Evolutionary conservation across 371 early-diverging fungal genomes (phyloP), one percentile per base, ranked within the genome.

Genomic region (Lichtheimia ornata): DNA sequence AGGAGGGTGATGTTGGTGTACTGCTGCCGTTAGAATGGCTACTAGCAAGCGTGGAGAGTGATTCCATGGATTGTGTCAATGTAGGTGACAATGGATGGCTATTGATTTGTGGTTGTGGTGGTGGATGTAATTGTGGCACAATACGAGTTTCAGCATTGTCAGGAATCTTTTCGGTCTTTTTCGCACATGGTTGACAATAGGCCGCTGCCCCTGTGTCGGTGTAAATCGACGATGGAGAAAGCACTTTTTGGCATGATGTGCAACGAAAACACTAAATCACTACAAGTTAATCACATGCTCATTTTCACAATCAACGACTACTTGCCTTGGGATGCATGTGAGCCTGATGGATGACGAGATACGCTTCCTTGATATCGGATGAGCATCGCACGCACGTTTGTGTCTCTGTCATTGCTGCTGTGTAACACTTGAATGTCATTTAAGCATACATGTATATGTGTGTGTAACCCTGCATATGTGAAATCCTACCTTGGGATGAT

Each of bases 191-290:
- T 41, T 70, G 75, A 45, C 79, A 78, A 57, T 63, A 66, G 0
- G 65, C 35, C 3, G 69, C 64, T 5, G 63, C 50, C 17, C 67
- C 52, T 9, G 59, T 40, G 11, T 75, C 76, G 6, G 62, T 68
- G 43, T 78, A 78, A 1, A 73, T 67, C 4, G 66, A 58, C 1
- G 73, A 63, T 15, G 79, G 76, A 2, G 65, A 61, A 4, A 78
- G 56, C 22, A 67, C 64, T 20, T 67, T 70, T 40, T 70, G 62
- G 25, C 80, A 79, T 3, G 59, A 53, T 7, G 66, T 69, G 45
- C 80, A 79, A 30, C 69, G 64, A 40, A 79, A 76, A 44, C 80
- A 79, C 80, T 77, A 35, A 40, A 20, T 12, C 15, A 41, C 22
- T 15, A 6, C 25, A 18, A 0, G 4, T 59, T 15, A 53, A 35